These are phyloP conservation scores for Macrotyloma uniflorum DNA, from an alignment of 306 rosid genomes.

Conservation along the genomic window DNA sequence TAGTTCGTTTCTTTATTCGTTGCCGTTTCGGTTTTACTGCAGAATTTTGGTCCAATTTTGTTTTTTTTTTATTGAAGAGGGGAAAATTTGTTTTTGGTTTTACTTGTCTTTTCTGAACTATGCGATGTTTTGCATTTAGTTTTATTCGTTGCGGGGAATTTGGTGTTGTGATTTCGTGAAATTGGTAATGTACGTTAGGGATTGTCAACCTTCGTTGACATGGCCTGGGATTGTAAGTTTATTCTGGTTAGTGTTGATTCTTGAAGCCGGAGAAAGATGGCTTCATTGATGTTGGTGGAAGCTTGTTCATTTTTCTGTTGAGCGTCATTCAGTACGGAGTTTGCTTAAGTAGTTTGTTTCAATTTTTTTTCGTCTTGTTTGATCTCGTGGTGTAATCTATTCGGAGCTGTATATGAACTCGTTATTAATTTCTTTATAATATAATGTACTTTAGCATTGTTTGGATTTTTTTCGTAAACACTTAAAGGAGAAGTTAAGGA, in stretches of 20 bases:
- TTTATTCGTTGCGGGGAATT: neutral
- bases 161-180: slow-evolving; percentile 6
- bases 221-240: neutral
- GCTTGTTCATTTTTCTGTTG: neutral
- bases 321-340: neutral
- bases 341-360: slow-evolving; percentile 17
- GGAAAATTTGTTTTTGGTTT: neutral
- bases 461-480: neutral
- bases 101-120: neutral
- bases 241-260: neutral
- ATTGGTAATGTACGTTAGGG: slow-evolving; percentile 24
- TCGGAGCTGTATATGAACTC: neutral
- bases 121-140: slow-evolving; percentile 9
- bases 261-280: neutral
- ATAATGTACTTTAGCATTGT: neutral
- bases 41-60: neutral
- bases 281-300: neutral
- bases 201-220: neutral
- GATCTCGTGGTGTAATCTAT: neutral
- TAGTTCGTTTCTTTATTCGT: neutral
- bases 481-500: neutral
- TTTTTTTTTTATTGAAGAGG: neutral
- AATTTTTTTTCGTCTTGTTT: neutral
- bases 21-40: slow-evolving; percentile 4
- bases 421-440: slow-evolving; percentile 3